A percentile compares a stretch with the other conserved stretches of the same genome.
phyloP scores from a whole-genome alignment of 2,329 filamentous ascomycete genomes.

The Diaporthe ilicicola region DNA sequence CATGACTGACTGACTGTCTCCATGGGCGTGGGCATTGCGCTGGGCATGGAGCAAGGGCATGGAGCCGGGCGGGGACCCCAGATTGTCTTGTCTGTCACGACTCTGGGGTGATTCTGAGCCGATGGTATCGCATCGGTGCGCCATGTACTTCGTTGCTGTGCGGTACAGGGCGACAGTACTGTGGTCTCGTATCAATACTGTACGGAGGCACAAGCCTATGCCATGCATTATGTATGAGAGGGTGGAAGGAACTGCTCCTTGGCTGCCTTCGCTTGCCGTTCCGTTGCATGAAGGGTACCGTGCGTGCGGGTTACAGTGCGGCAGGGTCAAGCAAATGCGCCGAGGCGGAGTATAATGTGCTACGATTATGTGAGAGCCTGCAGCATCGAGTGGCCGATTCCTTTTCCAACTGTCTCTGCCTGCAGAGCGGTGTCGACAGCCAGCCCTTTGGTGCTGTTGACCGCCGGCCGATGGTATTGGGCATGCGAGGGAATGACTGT shows the following conservation, averaged over 20 bases:
- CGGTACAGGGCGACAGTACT: slow-evolving; percentile 14
- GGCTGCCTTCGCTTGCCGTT: slow-evolving; percentile 14
- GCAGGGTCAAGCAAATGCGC: slow-evolving; percentile 18
- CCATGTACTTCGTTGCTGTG: neutral
- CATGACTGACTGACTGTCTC: slow-evolving; percentile 13
- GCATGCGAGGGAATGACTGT: neutral
- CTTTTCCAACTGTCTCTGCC: neutral
- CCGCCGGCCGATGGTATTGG: neutral
- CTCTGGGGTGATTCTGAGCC: slow-evolving; percentile 32
- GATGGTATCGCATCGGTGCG: slow-evolving; percentile 4
- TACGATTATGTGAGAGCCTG: slow-evolving; percentile 21
- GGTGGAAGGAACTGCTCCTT: slow-evolving; percentile 3
- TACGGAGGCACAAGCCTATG: neutral
- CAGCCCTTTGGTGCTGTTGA: neutral
- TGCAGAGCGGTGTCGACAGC: neutral
- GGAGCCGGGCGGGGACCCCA: slow-evolving; percentile 28
- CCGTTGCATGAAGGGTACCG: slow-evolving; percentile 25
- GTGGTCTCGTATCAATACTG: neutral
- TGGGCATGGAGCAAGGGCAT: slow-evolving; percentile 11
- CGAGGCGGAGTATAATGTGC: slow-evolving; percentile 11
- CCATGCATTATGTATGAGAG: neutral
- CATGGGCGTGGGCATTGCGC: slow-evolving; percentile 19
- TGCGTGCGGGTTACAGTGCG: slow-evolving; percentile 15
- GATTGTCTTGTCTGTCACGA: slow-evolving; percentile 29
- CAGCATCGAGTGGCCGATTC: neutral